phyloP scores from a whole-genome alignment of 495 filamentous ascomycete species.

The Trichoderma erinaceum region DNA sequence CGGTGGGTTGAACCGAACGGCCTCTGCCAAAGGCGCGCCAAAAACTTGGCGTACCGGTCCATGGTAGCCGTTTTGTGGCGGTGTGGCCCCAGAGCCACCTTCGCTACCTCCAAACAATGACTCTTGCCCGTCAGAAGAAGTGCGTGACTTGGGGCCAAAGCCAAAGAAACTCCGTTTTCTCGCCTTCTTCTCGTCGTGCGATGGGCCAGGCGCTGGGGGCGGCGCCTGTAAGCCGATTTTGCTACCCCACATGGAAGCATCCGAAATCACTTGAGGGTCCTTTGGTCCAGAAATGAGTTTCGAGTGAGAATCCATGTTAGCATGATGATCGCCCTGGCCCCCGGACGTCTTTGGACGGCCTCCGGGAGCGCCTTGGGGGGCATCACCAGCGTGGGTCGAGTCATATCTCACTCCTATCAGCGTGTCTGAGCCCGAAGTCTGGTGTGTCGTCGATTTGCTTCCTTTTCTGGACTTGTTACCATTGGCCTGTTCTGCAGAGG shows the following conservation, averaged over 20 bases:
- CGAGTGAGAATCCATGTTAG: slow-evolving; percentile 27
- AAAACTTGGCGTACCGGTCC: slow-evolving; percentile 69
- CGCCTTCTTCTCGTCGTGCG: slow-evolving; percentile 65
- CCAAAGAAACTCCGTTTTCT: slow-evolving; percentile 94
- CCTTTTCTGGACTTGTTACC: slow-evolving; percentile 44
- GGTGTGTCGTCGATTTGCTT: slow-evolving; percentile 30
- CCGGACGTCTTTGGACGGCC: slow-evolving; percentile 20
- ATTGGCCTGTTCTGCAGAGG: slow-evolving; percentile 28
- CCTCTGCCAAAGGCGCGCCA: slow-evolving; percentile 79
- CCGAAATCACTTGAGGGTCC: slow-evolving; percentile 79
- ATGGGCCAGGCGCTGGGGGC: slow-evolving; percentile 27
- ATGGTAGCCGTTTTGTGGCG: slow-evolving; percentile 38
- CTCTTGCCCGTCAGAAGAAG: slow-evolving; percentile 44
- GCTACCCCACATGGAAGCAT: slow-evolving; percentile 82
- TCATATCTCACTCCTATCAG: slow-evolving; percentile 83
- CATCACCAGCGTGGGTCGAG: slow-evolving; percentile 61
- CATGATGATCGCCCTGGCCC: slow-evolving; percentile 24
- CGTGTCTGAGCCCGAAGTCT: slow-evolving; percentile 34
- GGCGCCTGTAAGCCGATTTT: slow-evolving; percentile 48
- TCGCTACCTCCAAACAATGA: slow-evolving; percentile 36
- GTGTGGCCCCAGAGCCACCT: slow-evolving; percentile 20
- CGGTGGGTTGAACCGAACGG: slow-evolving; percentile 73
- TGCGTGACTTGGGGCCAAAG: slow-evolving; percentile 58
- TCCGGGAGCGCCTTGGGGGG: slow-evolving; percentile 34
- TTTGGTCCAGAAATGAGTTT: slow-evolving; percentile 79